These are phyloP conservation scores for Fusarium sp. DNA, from an alignment of 2,329 filamentous ascomycete species.

Conservation along the genomic window DNA sequence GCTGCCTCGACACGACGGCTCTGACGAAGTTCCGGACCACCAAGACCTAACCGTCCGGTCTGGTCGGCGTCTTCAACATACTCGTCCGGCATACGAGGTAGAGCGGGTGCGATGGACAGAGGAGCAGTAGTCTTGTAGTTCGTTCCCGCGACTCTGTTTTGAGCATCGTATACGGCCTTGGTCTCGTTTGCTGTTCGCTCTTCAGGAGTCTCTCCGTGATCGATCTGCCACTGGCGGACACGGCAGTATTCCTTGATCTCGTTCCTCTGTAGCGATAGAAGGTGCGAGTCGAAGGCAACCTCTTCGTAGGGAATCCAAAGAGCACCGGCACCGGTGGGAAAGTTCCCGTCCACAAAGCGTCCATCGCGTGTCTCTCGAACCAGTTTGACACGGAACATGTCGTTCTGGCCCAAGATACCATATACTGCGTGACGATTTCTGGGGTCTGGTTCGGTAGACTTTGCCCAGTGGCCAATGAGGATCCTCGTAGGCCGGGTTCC, in stretches of 20 bases:
- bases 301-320: slow-evolving; percentile 73
- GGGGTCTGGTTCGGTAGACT: slow-evolving; percentile 59
- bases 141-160: slow-evolving; percentile 54
- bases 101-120: slow-evolving; percentile 41
- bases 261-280: slow-evolving; percentile 60
- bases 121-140: slow-evolving; percentile 45
- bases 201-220: slow-evolving; percentile 61
- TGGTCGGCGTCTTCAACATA: slow-evolving; percentile 30
- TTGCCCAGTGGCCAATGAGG: slow-evolving; percentile 68
- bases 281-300: slow-evolving; percentile 67
- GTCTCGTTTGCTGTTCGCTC: slow-evolving; percentile 63
- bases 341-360: slow-evolving; percentile 67
- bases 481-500: slow-evolving; percentile 68
- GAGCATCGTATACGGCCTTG: slow-evolving; percentile 63
- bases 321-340: slow-evolving; percentile 68
- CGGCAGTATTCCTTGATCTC: slow-evolving; percentile 74
- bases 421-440: slow-evolving; percentile 70
- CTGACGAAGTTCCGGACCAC: slow-evolving; percentile 57
- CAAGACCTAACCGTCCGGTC: slow-evolving; percentile 37
- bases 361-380: slow-evolving; percentile 70
- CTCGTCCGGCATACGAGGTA: slow-evolving; percentile 37
- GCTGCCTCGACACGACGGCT: slow-evolving; percentile 55
- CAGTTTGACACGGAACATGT: slow-evolving; percentile 73
- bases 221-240: slow-evolving; percentile 68
- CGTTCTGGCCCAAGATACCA: slow-evolving; percentile 70